Percentiles rank a stretch among this genome's conserved stretches.
These are phyloP conservation scores for Delitschia confertaspora DNA, from an alignment of 495 filamentous ascomycete genomes.

Conservation along the genomic window DNA sequence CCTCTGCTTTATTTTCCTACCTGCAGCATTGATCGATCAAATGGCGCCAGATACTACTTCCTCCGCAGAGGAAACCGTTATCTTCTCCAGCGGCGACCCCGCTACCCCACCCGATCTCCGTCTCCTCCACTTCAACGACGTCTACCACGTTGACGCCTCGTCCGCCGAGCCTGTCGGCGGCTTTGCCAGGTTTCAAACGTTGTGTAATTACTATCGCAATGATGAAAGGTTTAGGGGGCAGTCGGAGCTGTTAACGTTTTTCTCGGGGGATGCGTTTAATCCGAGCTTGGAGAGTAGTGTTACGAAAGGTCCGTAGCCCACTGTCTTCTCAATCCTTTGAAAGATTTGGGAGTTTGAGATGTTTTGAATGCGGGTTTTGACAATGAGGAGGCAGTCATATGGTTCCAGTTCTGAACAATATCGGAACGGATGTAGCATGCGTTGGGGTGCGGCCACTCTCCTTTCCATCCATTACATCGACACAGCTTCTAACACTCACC, in stretches of 20 bases:
- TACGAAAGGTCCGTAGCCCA: conserved; percentile 56
- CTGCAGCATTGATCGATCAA: no score
- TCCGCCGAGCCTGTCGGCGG: conserved; percentile 77
- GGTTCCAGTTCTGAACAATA: conserved; percentile 76
- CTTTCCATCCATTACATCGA: not conserved
- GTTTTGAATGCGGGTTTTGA: conserved; percentile 7
- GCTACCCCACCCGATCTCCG: conserved; percentile 58
- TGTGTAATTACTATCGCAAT: conserved; percentile 62
- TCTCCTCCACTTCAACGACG: conserved; percentile 85
- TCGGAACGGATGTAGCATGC: conserved; percentile 65
- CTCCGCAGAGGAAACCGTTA: conserved; percentile 1
- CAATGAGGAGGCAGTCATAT: conserved; percentile 57
- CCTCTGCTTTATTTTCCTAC: no score
- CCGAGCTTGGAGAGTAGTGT: conserved; percentile 77
- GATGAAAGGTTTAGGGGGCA: conserved; percentile 49
- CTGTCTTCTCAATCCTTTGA: not conserved
- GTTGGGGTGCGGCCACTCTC: conserved; percentile 52
- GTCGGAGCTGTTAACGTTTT: conserved; percentile 63
- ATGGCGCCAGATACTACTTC: not conserved
- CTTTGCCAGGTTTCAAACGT: conserved; percentile 66
- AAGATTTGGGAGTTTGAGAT: not conserved
- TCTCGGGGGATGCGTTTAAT: conserved; percentile 89
- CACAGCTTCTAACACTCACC: not conserved
- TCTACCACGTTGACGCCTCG: conserved; percentile 73
- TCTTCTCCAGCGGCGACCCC: conserved; percentile 11